Percentiles rank a stretch among this genome's conserved stretches.
These are phyloP conservation scores for Smittium culicis DNA, from an alignment of 371 early-diverging fungal species.

Conservation along the genomic window DNA sequence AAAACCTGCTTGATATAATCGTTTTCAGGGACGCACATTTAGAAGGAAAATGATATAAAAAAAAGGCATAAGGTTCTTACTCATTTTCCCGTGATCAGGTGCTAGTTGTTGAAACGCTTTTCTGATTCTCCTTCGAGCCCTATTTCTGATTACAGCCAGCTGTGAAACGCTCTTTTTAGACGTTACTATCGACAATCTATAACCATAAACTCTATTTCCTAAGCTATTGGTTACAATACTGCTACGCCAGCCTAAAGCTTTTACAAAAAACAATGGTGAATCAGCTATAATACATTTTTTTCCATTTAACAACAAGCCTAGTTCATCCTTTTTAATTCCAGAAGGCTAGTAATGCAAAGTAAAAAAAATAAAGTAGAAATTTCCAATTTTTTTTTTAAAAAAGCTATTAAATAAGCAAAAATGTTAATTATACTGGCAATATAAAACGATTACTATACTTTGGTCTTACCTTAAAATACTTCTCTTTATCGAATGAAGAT, in stretches of 20 bases:
- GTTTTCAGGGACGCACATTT: too few species aligned
- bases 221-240: neutral
- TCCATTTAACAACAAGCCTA: neutral
- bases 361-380: neutral
- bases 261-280: neutral
- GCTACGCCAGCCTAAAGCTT: neutral
- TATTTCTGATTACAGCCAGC: constrained; percentile 10
- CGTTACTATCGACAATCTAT: constrained; percentile 4
- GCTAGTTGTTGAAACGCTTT: neutral
- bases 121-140: constrained; percentile 7
- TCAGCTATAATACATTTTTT: neutral
- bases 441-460: neutral
- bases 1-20: too few species aligned
- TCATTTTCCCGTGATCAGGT: neutral
- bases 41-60: too few species aligned
- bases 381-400: neutral
- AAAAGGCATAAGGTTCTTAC: neutral
- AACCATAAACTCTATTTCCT: neutral
- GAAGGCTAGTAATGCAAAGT: neutral
- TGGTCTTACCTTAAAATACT: neutral
- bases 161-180: constrained; percentile 1
- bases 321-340: neutral
- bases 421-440: neutral
- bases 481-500: neutral
- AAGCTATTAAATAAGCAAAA: neutral